A percentile compares a stretch with the other conserved stretches of the same genome.
Conservation (phyloP, 2,329 filamentous ascomycete genomes). For the Monosporascus sp. region DNA sequence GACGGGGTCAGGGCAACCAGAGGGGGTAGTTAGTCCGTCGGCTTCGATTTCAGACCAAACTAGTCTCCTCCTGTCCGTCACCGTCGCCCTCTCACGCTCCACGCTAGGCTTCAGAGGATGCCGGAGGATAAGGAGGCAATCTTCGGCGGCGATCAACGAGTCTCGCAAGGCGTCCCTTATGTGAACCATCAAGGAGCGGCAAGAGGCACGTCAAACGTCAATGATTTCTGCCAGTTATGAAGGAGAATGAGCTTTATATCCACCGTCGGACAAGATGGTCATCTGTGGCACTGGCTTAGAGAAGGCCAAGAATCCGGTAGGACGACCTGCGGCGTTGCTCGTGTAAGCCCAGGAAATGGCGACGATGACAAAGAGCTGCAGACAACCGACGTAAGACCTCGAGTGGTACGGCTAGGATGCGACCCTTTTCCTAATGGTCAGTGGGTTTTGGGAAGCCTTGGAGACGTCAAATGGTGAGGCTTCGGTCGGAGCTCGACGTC, state of each 20-base stretch:
- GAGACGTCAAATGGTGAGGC: slow-evolving; percentile 23
- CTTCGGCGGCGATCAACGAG: slow-evolving; percentile 6
- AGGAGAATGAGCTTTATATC: slow-evolving; percentile 29
- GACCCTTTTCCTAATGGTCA: slow-evolving; percentile 12
- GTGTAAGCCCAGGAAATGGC: slow-evolving; percentile 35
- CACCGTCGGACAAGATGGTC: slow-evolving; percentile 48
- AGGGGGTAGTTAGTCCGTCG: background rate
- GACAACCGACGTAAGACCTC: slow-evolving; percentile 29
- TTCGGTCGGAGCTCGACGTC: slow-evolving; percentile 23
- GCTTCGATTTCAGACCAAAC: background rate
- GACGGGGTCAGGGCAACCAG: background rate
- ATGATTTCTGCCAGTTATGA: slow-evolving; percentile 15
- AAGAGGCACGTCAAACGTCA: slow-evolving; percentile 11
- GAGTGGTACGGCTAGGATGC: slow-evolving; percentile 25
- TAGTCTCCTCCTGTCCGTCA: background rate
- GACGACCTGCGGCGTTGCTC: slow-evolving; percentile 46
- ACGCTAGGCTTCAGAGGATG: slow-evolving; percentile 3
- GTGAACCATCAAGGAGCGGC: slow-evolving; percentile 12
- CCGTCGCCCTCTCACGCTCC: slow-evolving; percentile 3
- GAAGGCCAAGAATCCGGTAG: slow-evolving; percentile 39
- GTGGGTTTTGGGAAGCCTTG: slow-evolving; percentile 6
- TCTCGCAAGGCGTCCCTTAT: slow-evolving; percentile 16
- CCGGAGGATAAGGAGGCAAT: slow-evolving; percentile 4
- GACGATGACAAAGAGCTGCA: slow-evolving; percentile 44
- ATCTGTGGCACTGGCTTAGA: slow-evolving; percentile 46